Percentiles rank a stretch among this genome's conserved stretches.
Conservation (phyloP, 177 flowering plant genomes). For the Vitis hybrid region DNA sequence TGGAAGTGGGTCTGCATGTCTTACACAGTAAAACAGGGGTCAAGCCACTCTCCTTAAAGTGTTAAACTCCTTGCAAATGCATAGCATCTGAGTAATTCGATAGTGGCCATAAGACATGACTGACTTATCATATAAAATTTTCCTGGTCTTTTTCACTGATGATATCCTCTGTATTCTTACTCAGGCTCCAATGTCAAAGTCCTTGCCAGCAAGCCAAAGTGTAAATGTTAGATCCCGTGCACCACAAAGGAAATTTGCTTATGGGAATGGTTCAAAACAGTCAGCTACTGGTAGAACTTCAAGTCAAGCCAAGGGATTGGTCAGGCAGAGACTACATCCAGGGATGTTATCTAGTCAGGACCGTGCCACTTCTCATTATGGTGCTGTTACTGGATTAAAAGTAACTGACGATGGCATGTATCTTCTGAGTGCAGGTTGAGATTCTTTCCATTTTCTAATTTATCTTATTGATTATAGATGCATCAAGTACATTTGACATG, state of each 20-base stretch:
- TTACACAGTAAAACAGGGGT: too few relatives aligned
- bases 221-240: conserved; percentile 30
- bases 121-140: conserved; percentile 2
- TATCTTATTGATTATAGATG: not conserved
- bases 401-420: conserved; percentile 87
- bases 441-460: not conserved
- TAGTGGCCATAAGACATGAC: not conserved
- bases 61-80: too few relatives aligned
- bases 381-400: conserved; percentile 85
- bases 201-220: conserved; percentile 40
- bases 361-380: conserved; percentile 93
- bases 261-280: conserved; percentile 48
- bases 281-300: conserved; percentile 30
- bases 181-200: conserved; percentile 46
- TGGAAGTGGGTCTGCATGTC: too few relatives aligned
- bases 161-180: conserved; percentile 1
- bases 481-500: not conserved
- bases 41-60: too few relatives aligned
- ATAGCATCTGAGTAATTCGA: too few relatives aligned
- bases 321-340: conserved; percentile 73
- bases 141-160: conserved; percentile 6
- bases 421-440: conserved; percentile 91
- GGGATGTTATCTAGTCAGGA: conserved; percentile 81
- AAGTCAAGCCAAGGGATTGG: conserved; percentile 41
- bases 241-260: conserved; percentile 40